A percentile compares a stretch with the other conserved stretches of the same genome.
Evolutionary conservation across 805 yeast species (phyloP).

Genomic region (Cyberlindnera euphorbiae): DNA sequence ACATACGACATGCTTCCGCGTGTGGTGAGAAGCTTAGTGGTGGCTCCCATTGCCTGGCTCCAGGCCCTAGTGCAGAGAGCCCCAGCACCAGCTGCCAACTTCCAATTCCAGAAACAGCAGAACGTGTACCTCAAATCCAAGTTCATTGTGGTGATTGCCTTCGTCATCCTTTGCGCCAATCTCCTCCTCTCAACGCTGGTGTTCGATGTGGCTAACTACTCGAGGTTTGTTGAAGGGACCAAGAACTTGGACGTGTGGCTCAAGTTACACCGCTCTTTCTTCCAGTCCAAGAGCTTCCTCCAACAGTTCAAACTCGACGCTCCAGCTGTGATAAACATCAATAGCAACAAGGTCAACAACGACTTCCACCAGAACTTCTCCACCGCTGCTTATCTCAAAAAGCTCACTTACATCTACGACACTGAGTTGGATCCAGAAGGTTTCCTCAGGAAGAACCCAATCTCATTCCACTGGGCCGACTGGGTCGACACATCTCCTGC

Average conservation of each 20-base stretch:
- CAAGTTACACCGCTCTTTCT: conserved; percentile 18
- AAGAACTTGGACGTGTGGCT: conserved; percentile 18
- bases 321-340: conserved; percentile 2
- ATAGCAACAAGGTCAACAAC: conserved; percentile 6
- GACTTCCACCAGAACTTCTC: conserved; percentile 18
- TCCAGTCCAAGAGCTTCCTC: conserved; percentile 18
- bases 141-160: conserved; percentile 18
- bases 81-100: no score
- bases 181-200: conserved; percentile 18
- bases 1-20: no score
- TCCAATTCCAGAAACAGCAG: conserved; percentile 7
- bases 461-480: conserved; percentile 31
- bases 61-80: no score
- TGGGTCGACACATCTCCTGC: conserved; percentile 28
- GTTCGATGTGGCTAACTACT: conserved; percentile 19
- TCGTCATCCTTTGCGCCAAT: conserved; percentile 19
- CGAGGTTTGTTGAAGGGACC: conserved; percentile 16
- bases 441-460: conserved; percentile 8
- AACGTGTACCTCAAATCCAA: conserved; percentile 22
- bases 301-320: conserved; percentile 16
- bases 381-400: conserved; percentile 14
- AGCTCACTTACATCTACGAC: conserved; percentile 10
- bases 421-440: conserved; percentile 16
- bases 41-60: no score
- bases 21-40: no score